Base-by-base conservation (phyloP, 345 rosid species). In the Populus tremula region DNA sequence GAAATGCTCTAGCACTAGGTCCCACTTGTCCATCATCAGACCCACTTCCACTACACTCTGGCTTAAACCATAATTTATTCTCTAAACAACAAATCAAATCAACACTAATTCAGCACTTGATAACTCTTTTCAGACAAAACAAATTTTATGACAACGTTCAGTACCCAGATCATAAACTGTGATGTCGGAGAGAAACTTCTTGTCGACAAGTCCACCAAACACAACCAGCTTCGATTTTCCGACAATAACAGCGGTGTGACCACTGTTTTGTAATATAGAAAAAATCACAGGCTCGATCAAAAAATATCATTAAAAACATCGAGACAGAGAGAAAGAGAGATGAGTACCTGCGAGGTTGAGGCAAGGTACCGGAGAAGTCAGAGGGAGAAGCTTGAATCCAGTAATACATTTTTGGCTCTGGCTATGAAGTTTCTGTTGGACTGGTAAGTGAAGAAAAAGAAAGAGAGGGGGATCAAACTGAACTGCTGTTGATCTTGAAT, bases 1-100 rank as follows among this genome's bases (percentile, higher is more conserved):
- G 99, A 88, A 96, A 96, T 12, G 99, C 98, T 68, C 98, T 89
- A 2, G 97, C 89, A 53, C 85, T 76, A 47, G 99, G 99, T 81
- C 98, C 94, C 16, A 88, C 87, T 87, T 90, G 89, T 80, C 93
- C 99, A 78, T 92, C 88, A 65, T 92, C 88, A 65, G 94, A 91
- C 61, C 87, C 94, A 80, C 89, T 93, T 70, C 97, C 98, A 33
- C 89, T 87, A 84, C 97, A 96, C 69, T 88, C 94, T 69, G 99
- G 98, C 85, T 88, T 90, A 86, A 89, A 93, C 99, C 98, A 96
- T 71, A 92, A 64, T 79, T 90, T 88, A 82, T 91, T 96, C 71
- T 93, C 99, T 96, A 78, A 81, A 74, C n/a, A 63, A 12, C 67
- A 63, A 61, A 63, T 23, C 13, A 29, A 63, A 21, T n/a, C 23